phyloP scores from a whole-genome alignment of 306 rosid species.

The Castanea sativa region DNA sequence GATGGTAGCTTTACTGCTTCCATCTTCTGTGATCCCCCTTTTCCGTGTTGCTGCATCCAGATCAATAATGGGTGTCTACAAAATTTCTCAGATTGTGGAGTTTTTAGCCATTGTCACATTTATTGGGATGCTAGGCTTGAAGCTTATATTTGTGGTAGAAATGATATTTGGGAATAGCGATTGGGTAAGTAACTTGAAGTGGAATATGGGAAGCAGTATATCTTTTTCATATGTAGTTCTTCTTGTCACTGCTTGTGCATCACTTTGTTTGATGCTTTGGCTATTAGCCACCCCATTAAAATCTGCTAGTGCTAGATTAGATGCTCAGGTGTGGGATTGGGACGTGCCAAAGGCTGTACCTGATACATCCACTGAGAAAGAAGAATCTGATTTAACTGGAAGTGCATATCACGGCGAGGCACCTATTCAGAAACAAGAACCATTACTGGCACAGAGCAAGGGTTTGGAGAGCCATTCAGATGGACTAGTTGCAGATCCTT shows the following conservation, averaged over 20 bases:
- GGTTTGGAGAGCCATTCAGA: slow-evolving; percentile 42
- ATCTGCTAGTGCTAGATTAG: slow-evolving; percentile 56
- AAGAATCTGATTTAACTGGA: slow-evolving; percentile 37
- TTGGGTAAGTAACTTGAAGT: slow-evolving; percentile 77
- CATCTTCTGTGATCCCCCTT: slow-evolving; percentile 90
- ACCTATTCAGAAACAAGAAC: slow-evolving; percentile 33
- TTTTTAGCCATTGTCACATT: slow-evolving; percentile 56
- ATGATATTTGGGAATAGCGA: slow-evolving; percentile 88
- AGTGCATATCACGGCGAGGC: slow-evolving; percentile 44
- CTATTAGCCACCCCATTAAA: slow-evolving; percentile 81
- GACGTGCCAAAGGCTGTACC: slow-evolving; percentile 35
- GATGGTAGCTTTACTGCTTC: slow-evolving; percentile 78
- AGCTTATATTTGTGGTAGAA: slow-evolving; percentile 72
- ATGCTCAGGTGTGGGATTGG: slow-evolving; percentile 55
- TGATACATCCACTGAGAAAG: slow-evolving; percentile 21
- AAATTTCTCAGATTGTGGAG: slow-evolving; percentile 70
- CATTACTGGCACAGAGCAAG: slow-evolving; percentile 29
- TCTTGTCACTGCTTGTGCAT: slow-evolving; percentile 47
- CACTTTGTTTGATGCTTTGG: slow-evolving; percentile 80
- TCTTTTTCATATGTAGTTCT: slow-evolving; percentile 56
- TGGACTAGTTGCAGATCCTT: slow-evolving; percentile 30
- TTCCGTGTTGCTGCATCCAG: slow-evolving; percentile 81
- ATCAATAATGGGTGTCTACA: slow-evolving; percentile 79
- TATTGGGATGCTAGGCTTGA: slow-evolving; percentile 83
- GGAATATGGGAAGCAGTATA: slow-evolving; percentile 58